These are phyloP conservation scores for Zopfia rhizophila DNA, from an alignment of 2,329 filamentous ascomycete genomes.

Conservation along the genomic window DNA sequence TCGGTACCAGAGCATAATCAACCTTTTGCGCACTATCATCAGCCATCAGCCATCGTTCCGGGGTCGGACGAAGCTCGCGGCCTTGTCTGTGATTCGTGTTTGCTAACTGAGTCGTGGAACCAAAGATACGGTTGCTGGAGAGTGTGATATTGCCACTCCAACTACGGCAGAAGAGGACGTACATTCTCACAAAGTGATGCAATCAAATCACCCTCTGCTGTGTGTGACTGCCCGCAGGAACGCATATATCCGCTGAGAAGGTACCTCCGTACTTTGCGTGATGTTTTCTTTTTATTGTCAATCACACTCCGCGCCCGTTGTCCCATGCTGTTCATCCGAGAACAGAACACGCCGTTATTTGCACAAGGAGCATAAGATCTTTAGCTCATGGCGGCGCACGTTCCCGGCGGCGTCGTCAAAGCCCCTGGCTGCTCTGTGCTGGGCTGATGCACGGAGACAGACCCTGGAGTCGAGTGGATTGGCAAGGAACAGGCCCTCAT, in stretches of 20 bases:
- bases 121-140: conserved; percentile 26
- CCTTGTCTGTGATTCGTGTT: conserved; percentile 18
- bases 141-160: not conserved
- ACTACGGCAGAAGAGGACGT: not conserved
- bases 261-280: no score
- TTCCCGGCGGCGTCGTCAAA: conserved; percentile 23
- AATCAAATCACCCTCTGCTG: conserved; percentile 9
- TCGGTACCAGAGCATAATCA: conserved; percentile 29
- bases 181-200: conserved; percentile 14
- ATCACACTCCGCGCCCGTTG: conserved; percentile 8
- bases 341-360: conserved; percentile 13
- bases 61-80: conserved; percentile 23
- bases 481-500: conserved; percentile 44
- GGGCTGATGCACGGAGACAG: conserved; percentile 25
- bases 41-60: conserved; percentile 35
- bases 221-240: conserved; percentile 1
- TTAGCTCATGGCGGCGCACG: conserved; percentile 28
- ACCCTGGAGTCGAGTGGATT: conserved; percentile 36
- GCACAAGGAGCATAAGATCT: conserved; percentile 21
- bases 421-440: conserved; percentile 42
- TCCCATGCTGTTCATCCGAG: conserved; percentile 1
- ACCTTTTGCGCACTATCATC: conserved; percentile 30
- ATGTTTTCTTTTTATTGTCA: no score
- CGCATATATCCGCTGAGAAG: no score
- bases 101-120: conserved; percentile 35